These are phyloP conservation scores for Spathaspora arborariae DNA, from an alignment of 805 yeast species.

Conservation along the genomic window DNA sequence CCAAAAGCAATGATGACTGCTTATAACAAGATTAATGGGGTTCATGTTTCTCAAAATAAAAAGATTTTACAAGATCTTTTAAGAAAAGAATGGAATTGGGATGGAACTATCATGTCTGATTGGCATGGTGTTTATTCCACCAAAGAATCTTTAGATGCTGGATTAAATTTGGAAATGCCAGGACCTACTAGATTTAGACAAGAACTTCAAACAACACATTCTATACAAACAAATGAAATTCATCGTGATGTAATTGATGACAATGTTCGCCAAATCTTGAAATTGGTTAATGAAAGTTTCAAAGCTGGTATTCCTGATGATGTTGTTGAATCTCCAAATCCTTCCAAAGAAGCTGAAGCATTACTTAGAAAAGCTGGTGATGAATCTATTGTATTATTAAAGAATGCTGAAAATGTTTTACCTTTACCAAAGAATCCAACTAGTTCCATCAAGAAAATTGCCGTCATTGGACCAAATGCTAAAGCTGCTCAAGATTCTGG, in stretches of 20 bases:
- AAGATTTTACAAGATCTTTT: slow-evolving; percentile 43
- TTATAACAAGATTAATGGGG: slow-evolving; percentile 61
- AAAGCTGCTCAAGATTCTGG: slow-evolving; percentile 49
- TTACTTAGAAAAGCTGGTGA: slow-evolving; percentile 41
- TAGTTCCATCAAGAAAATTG: slow-evolving; percentile 22
- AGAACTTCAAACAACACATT: slow-evolving; percentile 37
- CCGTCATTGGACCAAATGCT: slow-evolving; percentile 61
- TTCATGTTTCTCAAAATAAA: slow-evolving; percentile 48
- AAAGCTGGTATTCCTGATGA: slow-evolving; percentile 38
- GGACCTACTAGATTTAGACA: slow-evolving; percentile 53
- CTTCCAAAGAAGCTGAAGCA: slow-evolving; percentile 44
- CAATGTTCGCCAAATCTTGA: slow-evolving; percentile 45
- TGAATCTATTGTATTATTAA: slow-evolving; percentile 53
- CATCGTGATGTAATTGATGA: slow-evolving; percentile 40
- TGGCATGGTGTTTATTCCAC: slow-evolving; percentile 59
- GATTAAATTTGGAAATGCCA: slow-evolving; percentile 66
- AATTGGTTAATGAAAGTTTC: slow-evolving; percentile 41
- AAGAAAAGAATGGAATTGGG: slow-evolving; percentile 54
- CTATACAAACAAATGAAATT: slow-evolving; percentile 39
- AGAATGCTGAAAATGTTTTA: slow-evolving; percentile 44
- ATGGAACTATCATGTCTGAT: slow-evolving; percentile 58
- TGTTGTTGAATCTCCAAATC: slow-evolving; percentile 33
- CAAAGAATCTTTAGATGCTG: slow-evolving; percentile 45
- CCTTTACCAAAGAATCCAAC: slow-evolving; percentile 37
- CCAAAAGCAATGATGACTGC: slow-evolving; percentile 60